A percentile compares a stretch with the other conserved stretches of the same genome.
Conservation (phyloP, 1,284 basidiomycete genomes). For the Ganoderma lucidum region DNA sequence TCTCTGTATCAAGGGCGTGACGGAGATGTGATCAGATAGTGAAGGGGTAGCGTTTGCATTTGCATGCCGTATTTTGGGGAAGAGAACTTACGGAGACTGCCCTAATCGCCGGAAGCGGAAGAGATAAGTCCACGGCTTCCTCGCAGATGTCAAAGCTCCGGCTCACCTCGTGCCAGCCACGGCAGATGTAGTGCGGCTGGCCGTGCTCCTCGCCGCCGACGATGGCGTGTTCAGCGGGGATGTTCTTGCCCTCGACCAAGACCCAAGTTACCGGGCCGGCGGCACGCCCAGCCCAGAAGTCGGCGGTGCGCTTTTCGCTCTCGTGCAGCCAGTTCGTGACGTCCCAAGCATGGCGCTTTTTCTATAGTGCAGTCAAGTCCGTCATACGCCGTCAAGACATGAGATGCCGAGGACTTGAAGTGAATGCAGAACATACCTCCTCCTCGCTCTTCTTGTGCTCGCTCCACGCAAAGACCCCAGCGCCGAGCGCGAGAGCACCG, state of each 20-base stretch:
- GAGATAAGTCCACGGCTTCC: conserved; percentile 16
- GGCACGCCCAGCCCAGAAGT: conserved; percentile 55
- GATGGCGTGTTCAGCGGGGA: conserved; percentile 63
- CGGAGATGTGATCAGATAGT: conserved; percentile 24
- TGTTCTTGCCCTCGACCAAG: conserved; percentile 60
- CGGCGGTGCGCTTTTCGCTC: conserved; percentile 58
- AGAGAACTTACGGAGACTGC: conserved; percentile 60
- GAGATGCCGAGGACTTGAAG: neutral
- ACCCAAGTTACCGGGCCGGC: conserved; percentile 66
- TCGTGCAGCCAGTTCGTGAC: conserved; percentile 64
- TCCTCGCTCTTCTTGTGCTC: conserved; percentile 64
- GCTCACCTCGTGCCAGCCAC: conserved; percentile 66
- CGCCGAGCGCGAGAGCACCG: conserved; percentile 59
- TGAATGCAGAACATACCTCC: conserved; percentile 49
- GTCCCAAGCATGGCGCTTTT: conserved; percentile 60
- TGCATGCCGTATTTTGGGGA: too few species aligned
- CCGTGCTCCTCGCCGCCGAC: conserved; percentile 62
- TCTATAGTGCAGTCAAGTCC: conserved; percentile 41
- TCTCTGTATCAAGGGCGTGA: conserved; percentile 47
- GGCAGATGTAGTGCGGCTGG: conserved; percentile 62
- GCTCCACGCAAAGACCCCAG: conserved; percentile 61
- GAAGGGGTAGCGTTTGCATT: conserved; percentile 2
- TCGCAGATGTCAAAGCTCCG: conserved; percentile 25
- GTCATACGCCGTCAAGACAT: conserved; percentile 12
- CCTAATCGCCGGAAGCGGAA: conserved; percentile 43